Evolutionary conservation across 495 filamentous ascomycete species (phyloP).

Genomic region (Lasiosphaeria ovina): DNA sequence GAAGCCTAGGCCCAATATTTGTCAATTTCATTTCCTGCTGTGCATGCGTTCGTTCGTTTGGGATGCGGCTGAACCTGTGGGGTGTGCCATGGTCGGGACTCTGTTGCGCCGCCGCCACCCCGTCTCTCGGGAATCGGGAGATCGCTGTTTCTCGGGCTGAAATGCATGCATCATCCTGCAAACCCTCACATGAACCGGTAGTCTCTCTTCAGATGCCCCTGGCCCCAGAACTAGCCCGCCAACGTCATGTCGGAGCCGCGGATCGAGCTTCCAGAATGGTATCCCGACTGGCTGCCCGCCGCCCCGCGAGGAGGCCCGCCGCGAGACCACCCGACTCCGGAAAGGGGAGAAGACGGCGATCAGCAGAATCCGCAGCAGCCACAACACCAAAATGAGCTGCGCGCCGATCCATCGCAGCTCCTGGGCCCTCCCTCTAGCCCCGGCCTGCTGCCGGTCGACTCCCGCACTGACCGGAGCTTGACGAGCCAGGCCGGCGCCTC

Average conservation of each 20-base stretch:
- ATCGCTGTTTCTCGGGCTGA: neutral
- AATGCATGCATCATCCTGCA: neutral
- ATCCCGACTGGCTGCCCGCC: constrained; percentile 9
- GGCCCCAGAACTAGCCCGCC: neutral
- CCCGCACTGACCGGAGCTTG: neutral
- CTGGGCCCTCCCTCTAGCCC: neutral
- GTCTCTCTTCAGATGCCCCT: neutral
- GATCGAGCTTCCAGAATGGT: constrained; percentile 14
- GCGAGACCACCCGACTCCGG: neutral
- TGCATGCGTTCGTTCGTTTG: neutral
- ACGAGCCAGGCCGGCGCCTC: neutral
- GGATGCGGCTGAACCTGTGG: neutral
- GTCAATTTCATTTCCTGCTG: neutral
- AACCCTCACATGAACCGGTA: neutral
- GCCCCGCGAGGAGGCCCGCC: neutral
- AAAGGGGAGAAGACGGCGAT: neutral
- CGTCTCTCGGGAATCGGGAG: neutral
- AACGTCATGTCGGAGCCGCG: constrained; percentile 7
- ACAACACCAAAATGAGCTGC: neutral
- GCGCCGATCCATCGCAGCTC: neutral
- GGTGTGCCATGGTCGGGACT: neutral
- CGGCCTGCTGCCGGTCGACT: neutral
- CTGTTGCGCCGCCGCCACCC: neutral
- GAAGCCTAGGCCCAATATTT: neutral
- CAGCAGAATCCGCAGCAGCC: neutral